Percentiles rank a stretch among this genome's conserved stretches.
These are phyloP conservation scores for Didymella arachidicola DNA, from an alignment of 2,329 filamentous ascomycete genomes.

Conservation along the genomic window DNA sequence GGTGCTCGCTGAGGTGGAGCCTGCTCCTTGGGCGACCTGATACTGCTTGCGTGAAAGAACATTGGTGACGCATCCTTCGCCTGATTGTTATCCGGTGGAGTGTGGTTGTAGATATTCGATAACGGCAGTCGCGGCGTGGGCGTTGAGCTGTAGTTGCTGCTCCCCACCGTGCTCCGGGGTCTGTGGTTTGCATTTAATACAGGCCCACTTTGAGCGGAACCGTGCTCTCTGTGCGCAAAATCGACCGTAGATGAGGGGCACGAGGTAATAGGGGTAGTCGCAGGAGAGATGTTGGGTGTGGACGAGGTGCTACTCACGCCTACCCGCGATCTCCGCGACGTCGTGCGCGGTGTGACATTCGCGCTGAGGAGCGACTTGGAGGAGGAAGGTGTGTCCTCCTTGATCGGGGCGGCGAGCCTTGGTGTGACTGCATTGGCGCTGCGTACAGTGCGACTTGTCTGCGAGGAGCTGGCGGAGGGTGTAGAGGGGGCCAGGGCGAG, in stretches of 20 bases:
- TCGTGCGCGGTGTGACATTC: conserved; percentile 82
- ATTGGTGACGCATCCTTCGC: conserved; percentile 61
- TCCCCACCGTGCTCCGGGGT: conserved; percentile 51
- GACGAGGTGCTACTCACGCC: conserved; percentile 69
- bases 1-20: conserved; percentile 34
- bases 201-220: conserved; percentile 36
- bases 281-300: conserved; percentile 71
- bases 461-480: conserved; percentile 33
- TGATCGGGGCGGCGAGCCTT: conserved; percentile 44
- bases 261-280: conserved; percentile 46
- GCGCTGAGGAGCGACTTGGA: conserved; percentile 65
- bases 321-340: conserved; percentile 70
- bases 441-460: conserved; percentile 38
- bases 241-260: conserved; percentile 47
- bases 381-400: conserved; percentile 64
- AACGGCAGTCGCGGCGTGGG: conserved; percentile 38
- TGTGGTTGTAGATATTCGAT: conserved; percentile 35
- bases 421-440: conserved; percentile 40
- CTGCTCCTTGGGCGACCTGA: conserved; percentile 50
- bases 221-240: conserved; percentile 38
- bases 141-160: conserved; percentile 28
- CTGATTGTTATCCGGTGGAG: conserved; percentile 37
- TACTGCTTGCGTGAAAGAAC: conserved; percentile 94
- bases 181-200: conserved; percentile 32
- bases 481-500: conserved; percentile 55